Evolutionary conservation across 2,329 filamentous ascomycete species (phyloP), one percentile per base, ranked within the genome.

Genomic region (Aplosporella prunicola): DNA sequence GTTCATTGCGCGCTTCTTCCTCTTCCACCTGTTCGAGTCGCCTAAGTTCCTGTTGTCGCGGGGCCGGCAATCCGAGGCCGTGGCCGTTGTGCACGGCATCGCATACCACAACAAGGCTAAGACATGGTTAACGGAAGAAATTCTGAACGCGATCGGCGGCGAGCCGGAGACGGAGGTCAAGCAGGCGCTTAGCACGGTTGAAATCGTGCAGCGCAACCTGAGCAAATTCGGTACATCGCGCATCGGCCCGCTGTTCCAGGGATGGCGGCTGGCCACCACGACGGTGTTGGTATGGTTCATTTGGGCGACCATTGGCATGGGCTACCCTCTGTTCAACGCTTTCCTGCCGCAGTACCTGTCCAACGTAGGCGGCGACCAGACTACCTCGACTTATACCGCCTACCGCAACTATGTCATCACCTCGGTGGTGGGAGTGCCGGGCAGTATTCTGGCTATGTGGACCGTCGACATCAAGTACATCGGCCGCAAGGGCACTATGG

Each of bases 261-360:
- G 61, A 38, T 64, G 60, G 52, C 64, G 58, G 29, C 58, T 74
- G 23, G 70, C 53, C 3, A 40, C 67, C 7, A 68, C 65, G 9
- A 75, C 69, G 18, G 42, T 58, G 9, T 52, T 74, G 1, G 56
- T 89, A 32, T 87, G 82, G 82, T 82, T 87, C 58, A 78, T 77
- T 55, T 93, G 85, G 85, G 71, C 78, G 0, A 79, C 76, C 10
- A 88, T 93, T 47, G 85, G 85, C 42, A 82, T 93, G 76, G 84
- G 79, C 3, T 93, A 89, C 52, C 85, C 84, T 1, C 72, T 93
- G 2, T 93, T 89, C 71, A 91, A 91, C 58, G 81, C 82, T 35
- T 93, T 93, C 61, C 69, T 93, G n/a, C 86, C 86, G 0, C 82
- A 91, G 48, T 91, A 91, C 52, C 74, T 93, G 42, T 74, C 78